Conservation (phyloP, 108 stramenopile genomes). For the Cyclotella baltica region DNA sequence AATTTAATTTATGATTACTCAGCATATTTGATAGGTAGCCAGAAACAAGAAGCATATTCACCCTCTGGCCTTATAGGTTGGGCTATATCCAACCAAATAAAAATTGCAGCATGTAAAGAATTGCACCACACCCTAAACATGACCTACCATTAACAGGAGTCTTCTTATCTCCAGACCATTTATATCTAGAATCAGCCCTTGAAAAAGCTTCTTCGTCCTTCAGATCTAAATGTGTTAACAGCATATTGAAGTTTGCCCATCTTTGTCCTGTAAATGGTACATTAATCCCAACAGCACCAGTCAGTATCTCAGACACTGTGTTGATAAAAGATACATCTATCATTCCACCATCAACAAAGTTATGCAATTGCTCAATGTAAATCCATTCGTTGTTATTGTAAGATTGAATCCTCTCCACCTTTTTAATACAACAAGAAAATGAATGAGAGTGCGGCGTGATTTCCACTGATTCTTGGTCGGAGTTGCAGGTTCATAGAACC, state of each 20-base stretch:
- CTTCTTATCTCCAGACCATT: neutral
- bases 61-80: too few relatives aligned
- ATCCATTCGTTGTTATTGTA: constrained; percentile 21
- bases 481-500: neutral
- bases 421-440: neutral
- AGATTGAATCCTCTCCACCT: constrained; percentile 27
- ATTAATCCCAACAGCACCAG: neutral
- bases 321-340: constrained; percentile 22
- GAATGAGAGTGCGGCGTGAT: too few relatives aligned
- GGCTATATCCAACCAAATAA: too few relatives aligned
- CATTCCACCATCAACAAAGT: constrained; percentile 37
- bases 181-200: neutral
- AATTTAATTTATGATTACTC: too few relatives aligned
- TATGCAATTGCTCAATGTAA: constrained; percentile 15
- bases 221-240: neutral
- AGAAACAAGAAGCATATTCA: too few relatives aligned
- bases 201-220: neutral
- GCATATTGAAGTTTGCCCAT: constrained; percentile 8
- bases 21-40: too few relatives aligned
- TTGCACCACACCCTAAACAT: too few relatives aligned
- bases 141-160: too few relatives aligned
- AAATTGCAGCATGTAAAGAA: too few relatives aligned
- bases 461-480: neutral
- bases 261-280: neutral
- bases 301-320: constrained; percentile 10